Base-by-base conservation (phyloP, 228 moss, liverwort and hornwort species). In the Sphagnum magellanicum region DNA sequence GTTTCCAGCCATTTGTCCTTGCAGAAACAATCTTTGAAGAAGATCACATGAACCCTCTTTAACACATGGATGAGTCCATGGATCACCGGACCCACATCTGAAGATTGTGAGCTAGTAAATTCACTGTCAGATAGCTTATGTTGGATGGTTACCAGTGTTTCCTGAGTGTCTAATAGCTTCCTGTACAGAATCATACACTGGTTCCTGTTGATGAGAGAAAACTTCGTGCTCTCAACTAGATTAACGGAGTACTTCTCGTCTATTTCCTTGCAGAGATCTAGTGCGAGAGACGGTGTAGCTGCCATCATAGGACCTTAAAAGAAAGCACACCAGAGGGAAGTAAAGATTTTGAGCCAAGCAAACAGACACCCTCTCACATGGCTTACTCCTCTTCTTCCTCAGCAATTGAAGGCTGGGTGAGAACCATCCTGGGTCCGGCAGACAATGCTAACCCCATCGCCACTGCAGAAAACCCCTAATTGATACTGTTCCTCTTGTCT, bases 1-100 rank as follows among this genome's bases (percentile, higher is more conserved):
- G 17, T 55, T 61, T 67, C 11, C 71, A 63, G 16, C 74, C 74
- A 78, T 13, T 60, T 48, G 5, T 49, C 64, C 48, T 10, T 48
- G 66, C 70, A 70, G 60, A 67, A 74, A 67, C 73, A 78, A 12
- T 68, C 67, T 67, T 50, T 48, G 68, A 78, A 50, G 51, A 78
- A 50, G 8, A 49, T 17, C 64, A 67, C 71, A 0, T 52, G 51
- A 5, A 32, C 32, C 3, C 59, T 50, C 49, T 68, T 68, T 63
- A 72, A 16, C 63, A 68, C 68, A 7, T 60, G 72, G 16, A 50
- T 48, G n/a, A 68, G 71, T 50, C 68, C 76, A 12, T 52, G n/a
- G 8, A 16, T 62, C 10, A 52, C 65, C 60, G 60, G 49, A 2
- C 32, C 32, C 32, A 32, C 32, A 32, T 32, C 32, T 32, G 32